Evolutionary conservation across 2,329 filamentous ascomycete genomes (phyloP).

Genomic region (Phoma sp.): DNA sequence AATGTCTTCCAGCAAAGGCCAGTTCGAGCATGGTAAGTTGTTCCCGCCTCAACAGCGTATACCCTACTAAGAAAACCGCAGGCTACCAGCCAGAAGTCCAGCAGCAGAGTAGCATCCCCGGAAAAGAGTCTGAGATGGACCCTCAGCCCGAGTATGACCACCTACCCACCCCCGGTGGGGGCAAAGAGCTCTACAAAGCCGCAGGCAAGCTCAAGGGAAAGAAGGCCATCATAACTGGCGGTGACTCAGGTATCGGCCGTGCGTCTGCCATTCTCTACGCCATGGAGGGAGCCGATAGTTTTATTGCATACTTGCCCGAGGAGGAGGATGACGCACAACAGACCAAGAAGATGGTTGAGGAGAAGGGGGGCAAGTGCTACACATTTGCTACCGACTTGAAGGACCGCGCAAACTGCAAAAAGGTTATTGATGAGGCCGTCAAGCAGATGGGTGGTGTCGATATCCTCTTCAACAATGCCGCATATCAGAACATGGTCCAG

Average conservation of each 20-base stretch:
- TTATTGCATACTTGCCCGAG: conserved; percentile 76
- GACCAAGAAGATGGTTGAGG: conserved; percentile 74
- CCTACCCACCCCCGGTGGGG: conserved; percentile 72
- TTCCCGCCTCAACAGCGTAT: neutral
- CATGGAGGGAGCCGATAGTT: conserved; percentile 77
- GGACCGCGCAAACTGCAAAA: conserved; percentile 71
- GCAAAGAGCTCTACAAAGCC: conserved; percentile 74
- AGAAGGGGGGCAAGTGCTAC: conserved; percentile 70
- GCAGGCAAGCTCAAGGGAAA: conserved; percentile 78
- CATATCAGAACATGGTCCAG: conserved; percentile 76
- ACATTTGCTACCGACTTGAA: conserved; percentile 71
- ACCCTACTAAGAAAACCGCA: conserved; percentile 16
- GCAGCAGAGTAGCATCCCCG: conserved; percentile 59
- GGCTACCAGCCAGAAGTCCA: conserved; percentile 59
- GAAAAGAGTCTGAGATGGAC: conserved; percentile 63
- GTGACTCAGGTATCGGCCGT: conserved; percentile 80
- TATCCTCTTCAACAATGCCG: conserved; percentile 76
- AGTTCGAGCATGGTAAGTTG: conserved; percentile 46
- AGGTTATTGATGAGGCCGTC: conserved; percentile 71
- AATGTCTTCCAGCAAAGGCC: conserved; percentile 41
- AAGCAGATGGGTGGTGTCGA: conserved; percentile 73
- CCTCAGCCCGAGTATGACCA: conserved; percentile 68
- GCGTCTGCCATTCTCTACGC: conserved; percentile 79
- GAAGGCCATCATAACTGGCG: conserved; percentile 81
- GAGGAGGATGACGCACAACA: conserved; percentile 80